These are phyloP conservation scores for Agrocybe chaxingu DNA, from an alignment of 768 basidiomycete genomes.

Conservation along the genomic window DNA sequence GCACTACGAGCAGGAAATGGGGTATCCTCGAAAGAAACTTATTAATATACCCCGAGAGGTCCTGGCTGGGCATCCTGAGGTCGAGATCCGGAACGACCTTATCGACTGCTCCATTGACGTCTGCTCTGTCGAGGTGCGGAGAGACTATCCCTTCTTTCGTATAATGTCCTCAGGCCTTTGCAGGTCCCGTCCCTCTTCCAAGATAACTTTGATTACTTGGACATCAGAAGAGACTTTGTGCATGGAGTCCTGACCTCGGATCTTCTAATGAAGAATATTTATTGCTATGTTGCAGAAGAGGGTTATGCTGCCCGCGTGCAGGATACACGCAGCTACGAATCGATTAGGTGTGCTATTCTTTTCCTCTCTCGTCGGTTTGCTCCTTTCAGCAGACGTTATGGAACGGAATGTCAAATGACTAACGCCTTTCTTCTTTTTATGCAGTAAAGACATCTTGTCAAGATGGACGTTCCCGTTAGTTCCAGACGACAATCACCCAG, in stretches of 20 bases:
- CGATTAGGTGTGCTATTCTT: slow-evolving; percentile 62
- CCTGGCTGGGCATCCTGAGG: slow-evolving; percentile 66
- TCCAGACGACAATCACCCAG: slow-evolving; percentile 90
- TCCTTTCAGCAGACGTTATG: neutral
- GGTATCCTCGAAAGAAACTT: slow-evolving; percentile 60
- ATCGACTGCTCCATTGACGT: slow-evolving; percentile 90
- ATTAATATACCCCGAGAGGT: slow-evolving; percentile 78
- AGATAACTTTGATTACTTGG: slow-evolving; percentile 97
- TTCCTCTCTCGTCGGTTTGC: neutral
- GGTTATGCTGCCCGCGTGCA: slow-evolving; percentile 92
- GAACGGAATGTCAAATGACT: neutral
- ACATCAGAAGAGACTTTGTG: slow-evolving; percentile 89
- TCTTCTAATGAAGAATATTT: slow-evolving; percentile 89
- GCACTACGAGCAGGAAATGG: slow-evolving; percentile 77
- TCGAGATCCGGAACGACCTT: slow-evolving; percentile 86
- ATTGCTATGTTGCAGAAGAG: slow-evolving; percentile 83
- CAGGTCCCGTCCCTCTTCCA: slow-evolving; percentile 95
- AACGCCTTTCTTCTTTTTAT: slow-evolving; percentile 2
- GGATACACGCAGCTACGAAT: slow-evolving; percentile 90
- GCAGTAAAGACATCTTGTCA: slow-evolving; percentile 87
- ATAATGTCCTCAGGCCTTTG: neutral
- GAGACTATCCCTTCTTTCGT: neutral
- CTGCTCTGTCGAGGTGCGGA: slow-evolving; percentile 86
- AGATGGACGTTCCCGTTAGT: slow-evolving; percentile 96
- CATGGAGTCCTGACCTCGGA: slow-evolving; percentile 94